A percentile compares a stretch with the other conserved stretches of the same genome.
Conservation (phyloP, 441 rosid genomes). For the Manihot esculenta region DNA sequence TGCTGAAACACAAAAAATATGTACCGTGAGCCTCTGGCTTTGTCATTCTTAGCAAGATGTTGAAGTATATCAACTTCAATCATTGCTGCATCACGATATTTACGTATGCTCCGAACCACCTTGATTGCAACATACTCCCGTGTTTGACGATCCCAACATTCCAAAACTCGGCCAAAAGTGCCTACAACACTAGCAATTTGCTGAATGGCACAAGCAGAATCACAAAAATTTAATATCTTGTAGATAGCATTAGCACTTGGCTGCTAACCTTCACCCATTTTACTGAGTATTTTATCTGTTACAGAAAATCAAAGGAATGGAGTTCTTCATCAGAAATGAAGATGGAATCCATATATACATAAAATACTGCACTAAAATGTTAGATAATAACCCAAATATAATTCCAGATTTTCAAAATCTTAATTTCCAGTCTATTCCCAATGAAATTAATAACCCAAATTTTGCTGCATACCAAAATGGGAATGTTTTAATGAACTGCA, state of each 20-base stretch:
- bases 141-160: slow-evolving; percentile 87
- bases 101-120: slow-evolving; percentile 67
- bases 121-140: slow-evolving; percentile 75
- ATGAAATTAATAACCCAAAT: background rate
- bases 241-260: slow-evolving; percentile 55
- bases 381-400: background rate
- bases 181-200: slow-evolving; percentile 88
- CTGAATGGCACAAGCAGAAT: slow-evolving; percentile 69
- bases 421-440: background rate
- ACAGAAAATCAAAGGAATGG: background rate
- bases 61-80: slow-evolving; percentile 75
- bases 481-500: background rate
- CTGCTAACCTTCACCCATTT: slow-evolving; percentile 96
- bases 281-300: slow-evolving; percentile 78
- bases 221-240: slow-evolving; percentile 57
- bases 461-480: background rate
- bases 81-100: slow-evolving; percentile 84
- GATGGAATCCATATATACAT: background rate
- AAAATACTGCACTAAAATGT: background rate
- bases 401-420: background rate
- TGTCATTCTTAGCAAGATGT: slow-evolving; percentile 53
- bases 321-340: slow-evolving; percentile 1
- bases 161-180: slow-evolving; percentile 93
- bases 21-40: slow-evolving; percentile 56
- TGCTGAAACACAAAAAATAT: slow-evolving; percentile 1